These are phyloP conservation scores for Peltaster fructicola DNA, from an alignment of 2,329 filamentous ascomycete genomes.

Conservation along the genomic window DNA sequence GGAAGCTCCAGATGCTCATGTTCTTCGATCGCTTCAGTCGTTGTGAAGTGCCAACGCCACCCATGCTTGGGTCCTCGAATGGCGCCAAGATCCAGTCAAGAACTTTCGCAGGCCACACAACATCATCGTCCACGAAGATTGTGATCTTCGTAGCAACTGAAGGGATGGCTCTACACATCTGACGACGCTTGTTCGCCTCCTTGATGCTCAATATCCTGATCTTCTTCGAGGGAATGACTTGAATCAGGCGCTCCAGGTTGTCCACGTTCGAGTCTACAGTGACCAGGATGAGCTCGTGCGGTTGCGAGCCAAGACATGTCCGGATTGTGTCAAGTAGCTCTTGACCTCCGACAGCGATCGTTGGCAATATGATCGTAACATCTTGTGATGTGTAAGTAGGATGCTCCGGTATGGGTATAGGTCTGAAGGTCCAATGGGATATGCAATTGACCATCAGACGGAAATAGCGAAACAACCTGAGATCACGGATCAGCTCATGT, in stretches of 20 bases:
- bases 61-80: constrained; percentile 68
- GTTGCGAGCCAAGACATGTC: constrained; percentile 54
- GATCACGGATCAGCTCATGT: constrained; percentile 12
- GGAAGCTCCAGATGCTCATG: constrained; percentile 62
- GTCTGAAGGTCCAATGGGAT: constrained; percentile 75
- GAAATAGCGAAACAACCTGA: constrained; percentile 71
- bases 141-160: constrained; percentile 70
- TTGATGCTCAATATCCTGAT: constrained; percentile 59
- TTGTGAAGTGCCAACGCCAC: constrained; percentile 85
- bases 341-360: constrained; percentile 72
- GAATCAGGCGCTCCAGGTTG: constrained; percentile 29
- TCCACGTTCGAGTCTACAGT: constrained; percentile 67
- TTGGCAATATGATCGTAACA: constrained; percentile 87
- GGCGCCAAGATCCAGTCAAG: constrained; percentile 85
- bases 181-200: constrained; percentile 87
- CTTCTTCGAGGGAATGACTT: constrained; percentile 41
- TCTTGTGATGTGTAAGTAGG: constrained; percentile 65
- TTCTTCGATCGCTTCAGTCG: constrained; percentile 54
- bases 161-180: constrained; percentile 81
- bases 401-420: constrained; percentile 63
- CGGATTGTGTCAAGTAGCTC: constrained; percentile 67
- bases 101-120: constrained; percentile 74
- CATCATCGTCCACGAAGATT: constrained; percentile 89
- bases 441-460: constrained; percentile 70
- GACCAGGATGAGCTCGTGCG: constrained; percentile 62